Evolutionary conservation across 495 filamentous ascomycete genomes (phyloP).

Genomic region (Penicillium nucicola): DNA sequence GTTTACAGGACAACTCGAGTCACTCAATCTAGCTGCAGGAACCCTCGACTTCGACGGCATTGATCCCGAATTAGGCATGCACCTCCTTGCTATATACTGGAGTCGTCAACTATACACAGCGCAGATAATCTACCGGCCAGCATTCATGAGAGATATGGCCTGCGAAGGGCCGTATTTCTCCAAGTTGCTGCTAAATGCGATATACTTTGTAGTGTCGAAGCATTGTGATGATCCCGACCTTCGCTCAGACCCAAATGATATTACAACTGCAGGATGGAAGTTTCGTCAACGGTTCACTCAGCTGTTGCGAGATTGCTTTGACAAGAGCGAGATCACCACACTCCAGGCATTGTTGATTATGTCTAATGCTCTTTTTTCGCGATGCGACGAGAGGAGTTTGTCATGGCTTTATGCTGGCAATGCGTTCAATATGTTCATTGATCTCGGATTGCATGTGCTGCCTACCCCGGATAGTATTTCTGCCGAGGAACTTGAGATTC

Average conservation of each 20-base stretch:
- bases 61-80: conserved; percentile 36
- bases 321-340: conserved; percentile 42
- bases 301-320: conserved; percentile 35
- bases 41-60: conserved; percentile 41
- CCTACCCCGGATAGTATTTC: conserved; percentile 17
- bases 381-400: conserved; percentile 38
- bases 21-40: conserved; percentile 21
- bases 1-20: conserved; percentile 26
- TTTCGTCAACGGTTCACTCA: conserved; percentile 38
- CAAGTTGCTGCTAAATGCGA: conserved; percentile 45
- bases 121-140: conserved; percentile 29
- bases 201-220: conserved; percentile 41
- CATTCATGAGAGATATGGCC: conserved; percentile 35
- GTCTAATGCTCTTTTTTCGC: conserved; percentile 36
- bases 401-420: conserved; percentile 46
- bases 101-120: conserved; percentile 36
- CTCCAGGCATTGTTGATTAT: conserved; percentile 43
- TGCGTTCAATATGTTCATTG: conserved; percentile 45
- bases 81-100: conserved; percentile 39
- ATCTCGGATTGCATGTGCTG: conserved; percentile 42
- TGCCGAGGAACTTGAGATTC: conserved; percentile 41
- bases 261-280: conserved; percentile 31
- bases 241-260: conserved; percentile 30
- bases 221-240: conserved; percentile 29
- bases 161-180: conserved; percentile 44